Evolutionary conservation across 495 filamentous ascomycete species (phyloP).

Genomic region (Barbatosphaeria neglecta): DNA sequence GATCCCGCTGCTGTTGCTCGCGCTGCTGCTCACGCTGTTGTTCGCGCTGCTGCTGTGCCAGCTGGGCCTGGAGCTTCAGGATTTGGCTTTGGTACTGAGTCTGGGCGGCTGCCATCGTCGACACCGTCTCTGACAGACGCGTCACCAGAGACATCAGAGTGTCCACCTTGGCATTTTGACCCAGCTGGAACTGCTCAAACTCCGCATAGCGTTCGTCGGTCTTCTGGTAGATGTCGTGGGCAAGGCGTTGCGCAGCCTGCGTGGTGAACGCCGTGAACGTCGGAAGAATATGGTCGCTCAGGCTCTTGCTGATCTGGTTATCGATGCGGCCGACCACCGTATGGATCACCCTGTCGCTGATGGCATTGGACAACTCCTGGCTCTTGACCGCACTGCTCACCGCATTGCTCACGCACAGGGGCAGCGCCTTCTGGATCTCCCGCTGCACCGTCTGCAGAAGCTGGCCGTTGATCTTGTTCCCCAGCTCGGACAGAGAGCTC

Average conservation of each 20-base stretch:
- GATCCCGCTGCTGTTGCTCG: conserved; percentile 14
- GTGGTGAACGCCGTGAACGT: conserved; percentile 43
- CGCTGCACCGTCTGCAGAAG: conserved; percentile 46
- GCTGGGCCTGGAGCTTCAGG: conserved; percentile 41
- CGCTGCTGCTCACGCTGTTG: conserved; percentile 21
- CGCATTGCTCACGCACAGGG: too few relatives aligned
- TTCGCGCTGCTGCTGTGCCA: conserved; percentile 9
- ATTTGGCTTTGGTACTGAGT: conserved; percentile 50
- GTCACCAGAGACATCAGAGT: conserved; percentile 64
- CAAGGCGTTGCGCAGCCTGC: conserved; percentile 47
- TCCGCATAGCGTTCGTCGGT: conserved; percentile 50
- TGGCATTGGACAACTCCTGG: conserved; percentile 51
- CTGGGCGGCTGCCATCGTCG: conserved; percentile 56
- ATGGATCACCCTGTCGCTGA: conserved; percentile 59
- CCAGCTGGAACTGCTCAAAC: conserved; percentile 55
- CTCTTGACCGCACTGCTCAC: conserved; percentile 50
- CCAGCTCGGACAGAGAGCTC: conserved; percentile 32
- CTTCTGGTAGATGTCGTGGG: conserved; percentile 52
- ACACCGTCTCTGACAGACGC: conserved; percentile 58
- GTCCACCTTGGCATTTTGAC: conserved; percentile 70
- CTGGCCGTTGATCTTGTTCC: conserved; percentile 32
- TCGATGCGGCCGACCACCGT: conserved; percentile 58
- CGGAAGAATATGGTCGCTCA: conserved; percentile 53
- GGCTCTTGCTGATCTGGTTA: conserved; percentile 45
- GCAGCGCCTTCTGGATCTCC: conserved; percentile 43